A percentile compares a stretch with the other conserved stretches of the same genome.
Evolutionary conservation across 805 yeast genomes (phyloP).

Genomic region (Lipomyces starkeyi): DNA sequence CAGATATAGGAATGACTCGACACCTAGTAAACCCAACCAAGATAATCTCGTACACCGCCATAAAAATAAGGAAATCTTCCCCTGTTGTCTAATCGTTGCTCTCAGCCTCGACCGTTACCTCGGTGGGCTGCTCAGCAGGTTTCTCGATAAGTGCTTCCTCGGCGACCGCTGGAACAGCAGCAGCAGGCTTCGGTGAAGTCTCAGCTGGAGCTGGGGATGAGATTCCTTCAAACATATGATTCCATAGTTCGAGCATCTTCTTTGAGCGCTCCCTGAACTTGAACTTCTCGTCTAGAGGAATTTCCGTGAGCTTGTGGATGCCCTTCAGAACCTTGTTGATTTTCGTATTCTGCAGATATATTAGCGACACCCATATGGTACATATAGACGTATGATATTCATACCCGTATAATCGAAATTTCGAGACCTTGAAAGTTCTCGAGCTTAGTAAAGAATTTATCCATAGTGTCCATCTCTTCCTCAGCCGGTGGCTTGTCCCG

Average conservation of each 20-base stretch:
- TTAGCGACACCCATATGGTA: background rate
- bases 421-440: slow-evolving; percentile 44
- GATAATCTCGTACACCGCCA: background rate
- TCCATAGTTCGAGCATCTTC: slow-evolving; percentile 42
- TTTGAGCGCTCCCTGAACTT: slow-evolving; percentile 43
- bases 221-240: slow-evolving; percentile 25
- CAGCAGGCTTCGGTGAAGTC: background rate
- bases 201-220: slow-evolving; percentile 18
- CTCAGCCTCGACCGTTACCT: background rate
- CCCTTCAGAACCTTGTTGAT: slow-evolving; percentile 47
- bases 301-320: slow-evolving; percentile 41
- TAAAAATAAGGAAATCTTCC: background rate
- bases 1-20: background rate
- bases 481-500: slow-evolving; percentile 40
- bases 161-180: background rate
- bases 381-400: background rate
- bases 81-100: background rate
- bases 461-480: slow-evolving; percentile 42
- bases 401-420: slow-evolving; percentile 41
- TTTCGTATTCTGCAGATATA: slow-evolving; percentile 40
- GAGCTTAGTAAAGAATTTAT: slow-evolving; percentile 41
- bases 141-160: background rate
- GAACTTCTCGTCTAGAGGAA: slow-evolving; percentile 44
- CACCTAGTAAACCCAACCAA: background rate
- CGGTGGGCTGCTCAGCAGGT: background rate